Percentiles rank a stretch among this genome's conserved stretches.
Evolutionary conservation across 2,329 filamentous ascomycete genomes (phyloP).

Genomic region (Lachnellula willkommii): DNA sequence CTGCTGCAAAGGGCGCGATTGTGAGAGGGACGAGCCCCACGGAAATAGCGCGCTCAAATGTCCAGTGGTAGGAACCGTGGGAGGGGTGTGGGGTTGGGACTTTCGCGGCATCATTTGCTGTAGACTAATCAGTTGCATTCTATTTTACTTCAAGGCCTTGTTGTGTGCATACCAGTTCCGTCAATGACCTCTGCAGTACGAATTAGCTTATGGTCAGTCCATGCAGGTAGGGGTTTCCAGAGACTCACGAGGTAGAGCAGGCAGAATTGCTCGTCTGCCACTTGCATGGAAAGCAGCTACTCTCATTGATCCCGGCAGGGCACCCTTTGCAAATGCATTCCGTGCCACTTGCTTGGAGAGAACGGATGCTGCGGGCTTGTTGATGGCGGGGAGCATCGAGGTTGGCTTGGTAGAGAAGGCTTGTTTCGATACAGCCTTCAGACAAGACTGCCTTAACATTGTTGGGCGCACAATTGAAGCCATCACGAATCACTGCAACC

Average conservation of each 20-base stretch:
- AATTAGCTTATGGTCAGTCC: slow-evolving; percentile 38
- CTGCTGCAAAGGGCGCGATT: slow-evolving; percentile 85
- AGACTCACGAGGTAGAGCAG: slow-evolving; percentile 75
- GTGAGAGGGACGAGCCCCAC: slow-evolving; percentile 79
- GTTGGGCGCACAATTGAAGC: slow-evolving; percentile 47
- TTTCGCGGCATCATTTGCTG: slow-evolving; percentile 81
- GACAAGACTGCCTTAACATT: slow-evolving; percentile 43
- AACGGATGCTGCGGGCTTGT: slow-evolving; percentile 26
- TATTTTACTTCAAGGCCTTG: neutral
- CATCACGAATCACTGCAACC: slow-evolving; percentile 35
- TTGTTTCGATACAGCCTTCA: slow-evolving; percentile 38
- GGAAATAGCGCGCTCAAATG: slow-evolving; percentile 82
- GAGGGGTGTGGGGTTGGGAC: slow-evolving; percentile 66
- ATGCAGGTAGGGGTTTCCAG: neutral
- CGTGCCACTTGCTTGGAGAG: slow-evolving; percentile 22
- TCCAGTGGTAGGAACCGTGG: slow-evolving; percentile 98
- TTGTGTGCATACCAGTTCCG: slow-evolving; percentile 63
- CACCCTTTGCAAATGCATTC: slow-evolving; percentile 36
- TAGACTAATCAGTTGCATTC: slow-evolving; percentile 20
- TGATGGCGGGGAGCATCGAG: slow-evolving; percentile 29
- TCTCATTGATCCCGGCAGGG: slow-evolving; percentile 39
- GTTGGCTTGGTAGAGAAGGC: slow-evolving; percentile 38
- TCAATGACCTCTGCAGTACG: slow-evolving; percentile 59
- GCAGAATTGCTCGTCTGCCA: slow-evolving; percentile 68
- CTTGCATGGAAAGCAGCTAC: slow-evolving; percentile 85